A percentile compares a stretch with the other conserved stretches of the same genome.
Evolutionary conservation across 805 yeast species (phyloP).

Genomic region (Cyberlindnera petersonii): DNA sequence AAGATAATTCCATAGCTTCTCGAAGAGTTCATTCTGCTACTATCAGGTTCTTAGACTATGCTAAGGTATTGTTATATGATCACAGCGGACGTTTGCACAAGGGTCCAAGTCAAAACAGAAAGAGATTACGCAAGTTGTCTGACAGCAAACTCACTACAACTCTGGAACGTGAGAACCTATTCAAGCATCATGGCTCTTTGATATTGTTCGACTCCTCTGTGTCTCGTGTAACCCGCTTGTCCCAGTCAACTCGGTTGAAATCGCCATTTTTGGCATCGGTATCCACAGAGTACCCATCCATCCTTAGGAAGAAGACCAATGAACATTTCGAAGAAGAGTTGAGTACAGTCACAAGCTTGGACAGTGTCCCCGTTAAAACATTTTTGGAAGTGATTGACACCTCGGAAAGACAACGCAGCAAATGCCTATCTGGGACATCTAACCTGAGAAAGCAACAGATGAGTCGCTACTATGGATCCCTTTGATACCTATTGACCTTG

Average conservation of each 20-base stretch:
- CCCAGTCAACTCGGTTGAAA: constrained; percentile 1
- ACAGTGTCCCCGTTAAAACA: not conserved
- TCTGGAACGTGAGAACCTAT: not conserved
- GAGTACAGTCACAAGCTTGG: not conserved
- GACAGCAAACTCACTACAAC: too few species aligned
- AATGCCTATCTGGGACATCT: too few species aligned
- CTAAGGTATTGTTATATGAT: constrained; percentile 6
- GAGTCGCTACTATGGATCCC: too few species aligned
- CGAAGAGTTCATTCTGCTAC: not conserved
- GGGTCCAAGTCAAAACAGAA: not conserved
- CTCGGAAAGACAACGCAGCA: too few species aligned
- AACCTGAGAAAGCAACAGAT: not conserved
- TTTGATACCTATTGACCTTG: too few species aligned
- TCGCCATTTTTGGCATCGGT: not conserved
- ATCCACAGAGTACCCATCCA: not conserved
- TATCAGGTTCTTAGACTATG: constrained; percentile 6
- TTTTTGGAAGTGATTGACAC: not conserved
- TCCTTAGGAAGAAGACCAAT: constrained; percentile 7
- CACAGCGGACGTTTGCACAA: not conserved
- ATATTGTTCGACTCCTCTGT: not conserved
- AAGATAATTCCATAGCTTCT: not conserved
- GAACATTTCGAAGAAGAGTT: not conserved
- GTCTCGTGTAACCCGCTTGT: not conserved
- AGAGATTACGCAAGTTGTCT: not conserved
- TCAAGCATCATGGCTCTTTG: constrained; percentile 7